Evolutionary conservation across 148 eudicot genomes (phyloP).

Genomic region (Heliamphora exappendiculata): DNA sequence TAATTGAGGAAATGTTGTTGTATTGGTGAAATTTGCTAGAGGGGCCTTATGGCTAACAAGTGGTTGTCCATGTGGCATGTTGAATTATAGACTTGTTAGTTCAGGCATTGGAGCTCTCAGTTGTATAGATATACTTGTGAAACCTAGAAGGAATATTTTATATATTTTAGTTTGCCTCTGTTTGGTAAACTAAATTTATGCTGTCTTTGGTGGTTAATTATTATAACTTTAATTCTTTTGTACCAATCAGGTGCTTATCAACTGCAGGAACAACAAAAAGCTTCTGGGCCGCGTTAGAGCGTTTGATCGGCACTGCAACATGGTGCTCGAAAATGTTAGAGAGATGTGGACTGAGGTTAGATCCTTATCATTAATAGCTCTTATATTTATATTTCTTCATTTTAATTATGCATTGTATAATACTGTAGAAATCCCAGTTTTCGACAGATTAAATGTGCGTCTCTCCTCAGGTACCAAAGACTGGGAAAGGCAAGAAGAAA

Average conservation of each 20-base stretch:
- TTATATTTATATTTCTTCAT: not conserved
- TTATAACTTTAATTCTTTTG: not conserved
- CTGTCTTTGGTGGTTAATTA: not conserved
- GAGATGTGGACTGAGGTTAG: constrained; percentile 94
- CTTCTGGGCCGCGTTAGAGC: constrained; percentile 74
- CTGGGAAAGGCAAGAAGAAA: constrained; percentile 95
- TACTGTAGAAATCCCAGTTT: not conserved
- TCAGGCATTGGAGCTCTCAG: not conserved
- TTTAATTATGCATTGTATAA: not conserved
- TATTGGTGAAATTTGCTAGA: not conserved
- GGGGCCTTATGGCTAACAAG: not conserved
- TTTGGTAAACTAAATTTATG: not conserved
- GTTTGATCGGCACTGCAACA: constrained; percentile 70
- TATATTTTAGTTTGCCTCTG: not conserved
- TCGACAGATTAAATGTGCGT: not conserved
- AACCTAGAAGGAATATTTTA: not conserved
- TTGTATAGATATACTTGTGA: not conserved
- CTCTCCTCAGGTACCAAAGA: constrained; percentile 65
- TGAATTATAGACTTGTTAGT: not conserved
- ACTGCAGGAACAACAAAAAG: constrained; percentile 87
- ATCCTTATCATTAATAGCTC: not conserved
- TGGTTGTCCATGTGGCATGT: not conserved
- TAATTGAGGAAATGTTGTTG: not conserved
- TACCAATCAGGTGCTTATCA: constrained; percentile 70
- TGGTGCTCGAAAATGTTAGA: constrained; percentile 76